A percentile compares a stretch with the other conserved stretches of the same genome.
phyloP scores from a whole-genome alignment of 1,284 basidiomycete genomes.

The Ustilago sp. region DNA sequence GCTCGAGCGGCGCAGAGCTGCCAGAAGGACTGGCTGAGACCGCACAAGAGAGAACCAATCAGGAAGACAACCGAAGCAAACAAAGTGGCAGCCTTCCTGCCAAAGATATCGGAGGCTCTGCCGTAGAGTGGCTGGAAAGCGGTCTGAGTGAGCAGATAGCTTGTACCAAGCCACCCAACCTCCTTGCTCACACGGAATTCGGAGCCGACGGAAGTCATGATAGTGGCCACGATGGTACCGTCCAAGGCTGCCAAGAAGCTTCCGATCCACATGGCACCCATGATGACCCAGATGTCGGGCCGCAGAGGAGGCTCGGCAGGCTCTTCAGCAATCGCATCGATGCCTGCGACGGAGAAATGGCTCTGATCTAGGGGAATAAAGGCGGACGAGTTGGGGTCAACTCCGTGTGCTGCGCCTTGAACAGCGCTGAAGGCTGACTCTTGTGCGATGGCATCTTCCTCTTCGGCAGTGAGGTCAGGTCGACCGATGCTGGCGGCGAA shows the following conservation, averaged over 20 bases:
- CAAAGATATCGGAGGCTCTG: constrained; percentile 65
- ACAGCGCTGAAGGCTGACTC: constrained; percentile 65
- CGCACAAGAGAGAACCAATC: constrained; percentile 64
- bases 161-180: constrained; percentile 67
- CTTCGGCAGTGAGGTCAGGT: constrained; percentile 49
- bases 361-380: constrained; percentile 64
- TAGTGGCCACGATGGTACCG: constrained; percentile 67
- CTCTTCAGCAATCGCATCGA: constrained; percentile 40
- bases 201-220: constrained; percentile 63
- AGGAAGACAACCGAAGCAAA: constrained; percentile 66
- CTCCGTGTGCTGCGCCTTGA: constrained; percentile 63
- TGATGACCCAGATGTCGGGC: constrained; percentile 61
- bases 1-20: constrained; percentile 69
- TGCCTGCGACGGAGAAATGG: constrained; percentile 54
- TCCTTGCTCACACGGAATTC: constrained; percentile 67
- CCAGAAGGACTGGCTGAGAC: constrained; percentile 64
- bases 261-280: constrained; percentile 69
- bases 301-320: constrained; percentile 46
- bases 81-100: constrained; percentile 66
- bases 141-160: constrained; percentile 67
- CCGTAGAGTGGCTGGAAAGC: constrained; percentile 69
- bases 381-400: constrained; percentile 67
- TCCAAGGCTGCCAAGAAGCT: constrained; percentile 65
- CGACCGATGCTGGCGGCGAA: constrained; percentile 52
- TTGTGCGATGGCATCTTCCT: constrained; percentile 63